Conservation (phyloP, 2,329 filamentous ascomycete species). For the Botrytis pseudocinerea region DNA sequence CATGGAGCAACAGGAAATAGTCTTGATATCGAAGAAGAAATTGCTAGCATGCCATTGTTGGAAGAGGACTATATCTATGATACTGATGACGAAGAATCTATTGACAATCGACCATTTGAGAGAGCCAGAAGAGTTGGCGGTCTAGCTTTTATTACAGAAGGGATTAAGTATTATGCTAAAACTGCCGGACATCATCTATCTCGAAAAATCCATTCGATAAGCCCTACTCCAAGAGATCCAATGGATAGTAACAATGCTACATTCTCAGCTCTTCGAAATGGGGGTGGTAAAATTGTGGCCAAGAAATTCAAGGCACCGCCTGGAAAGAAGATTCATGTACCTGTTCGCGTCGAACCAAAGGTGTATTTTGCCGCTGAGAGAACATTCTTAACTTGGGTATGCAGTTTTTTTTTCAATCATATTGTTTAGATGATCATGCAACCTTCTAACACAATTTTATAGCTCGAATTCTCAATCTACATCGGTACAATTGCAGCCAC, state of each 20-base stretch:
- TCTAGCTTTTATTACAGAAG: constrained; percentile 68
- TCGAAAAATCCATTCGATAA: constrained; percentile 27
- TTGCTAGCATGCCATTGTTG: constrained; percentile 55
- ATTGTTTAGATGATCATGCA: neutral
- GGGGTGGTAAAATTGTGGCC: constrained; percentile 55
- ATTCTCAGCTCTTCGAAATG: constrained; percentile 55
- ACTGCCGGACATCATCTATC: constrained; percentile 29
- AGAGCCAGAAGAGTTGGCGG: constrained; percentile 76
- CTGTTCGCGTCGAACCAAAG: constrained; percentile 93
- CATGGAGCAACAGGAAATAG: constrained; percentile 43
- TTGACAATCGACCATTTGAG: constrained; percentile 72
- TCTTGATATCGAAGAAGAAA: constrained; percentile 81
- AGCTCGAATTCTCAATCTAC: constrained; percentile 96
- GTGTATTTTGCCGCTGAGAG: constrained; percentile 96
- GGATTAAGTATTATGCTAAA: constrained; percentile 47
- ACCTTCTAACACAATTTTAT: constrained; percentile 13
- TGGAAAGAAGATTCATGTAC: constrained; percentile 92
- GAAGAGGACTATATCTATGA: constrained; percentile 87
- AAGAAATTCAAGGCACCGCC: constrained; percentile 71
- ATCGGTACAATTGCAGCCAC: constrained; percentile 84
- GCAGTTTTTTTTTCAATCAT: constrained; percentile 38
- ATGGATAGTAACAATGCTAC: constrained; percentile 48
- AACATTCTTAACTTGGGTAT: constrained; percentile 91
- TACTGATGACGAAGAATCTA: constrained; percentile 80
- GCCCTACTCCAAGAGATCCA: constrained; percentile 27